Evolutionary conservation across 345 rosid genomes (phyloP), one percentile per base, ranked within the genome.

Genomic region (Noccaea bulbosa): DNA sequence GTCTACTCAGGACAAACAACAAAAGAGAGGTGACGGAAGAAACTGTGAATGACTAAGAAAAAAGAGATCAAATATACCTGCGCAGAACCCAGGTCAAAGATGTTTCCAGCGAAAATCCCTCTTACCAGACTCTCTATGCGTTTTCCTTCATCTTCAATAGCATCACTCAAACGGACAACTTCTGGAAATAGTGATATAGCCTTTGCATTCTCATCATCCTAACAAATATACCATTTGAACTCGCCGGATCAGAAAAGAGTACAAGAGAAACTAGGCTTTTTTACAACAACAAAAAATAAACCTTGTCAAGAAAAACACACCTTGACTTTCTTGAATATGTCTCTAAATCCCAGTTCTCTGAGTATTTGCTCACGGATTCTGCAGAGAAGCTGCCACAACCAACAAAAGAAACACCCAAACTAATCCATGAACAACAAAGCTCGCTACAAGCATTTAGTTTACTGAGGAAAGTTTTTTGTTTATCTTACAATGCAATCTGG

Each of bases 181-280:
- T 92, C 83, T 15, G 55, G 76, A 72, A 95, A 95, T 7, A 90
- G 80, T 65, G 99, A 75, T 77, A 92, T 92, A 71, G 99, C 99
- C 82, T 92, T 92, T 15, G 89, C 90, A 86, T 95, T 95, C 87
- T 95, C 99, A 69, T 95, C 99, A 67, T 90, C 96, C 99, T 95
- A 64, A 35, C 0, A 20, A 52, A 7, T 4, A 8, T 66, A 65
- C 34, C 54, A 32, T 27, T 27, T 48, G 51, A 71, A 67, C 27
- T 47, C 65, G 17, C 16, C 17, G 17, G 35, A 72, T 70, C 47
- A 63, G 60, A 17, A 35, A 67, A 15, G 57, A 15, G 6, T 24
- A 12, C 51, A 45, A 55, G 12, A 63, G 55, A 76, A n/a, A 55
- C 2, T 0, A 33, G 1, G 39, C 46, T 33, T 16, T 41, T 0